Evolutionary conservation across 2,329 filamentous ascomycete genomes (phyloP), one percentile per base, ranked within the genome.

Genomic region (Neophaeococcomyces mojaviensis): DNA sequence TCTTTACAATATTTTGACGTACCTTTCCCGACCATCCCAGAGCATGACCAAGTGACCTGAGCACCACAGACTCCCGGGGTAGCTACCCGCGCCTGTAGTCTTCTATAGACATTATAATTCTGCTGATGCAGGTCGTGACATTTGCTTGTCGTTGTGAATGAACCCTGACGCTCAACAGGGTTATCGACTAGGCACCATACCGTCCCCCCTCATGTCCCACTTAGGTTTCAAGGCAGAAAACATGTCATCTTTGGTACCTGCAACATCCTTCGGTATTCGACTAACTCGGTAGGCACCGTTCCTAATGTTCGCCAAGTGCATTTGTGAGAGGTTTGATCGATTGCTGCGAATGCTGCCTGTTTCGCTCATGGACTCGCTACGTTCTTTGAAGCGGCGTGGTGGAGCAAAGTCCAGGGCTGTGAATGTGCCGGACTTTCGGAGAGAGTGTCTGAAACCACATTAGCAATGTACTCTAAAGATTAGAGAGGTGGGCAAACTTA

Each of bases 281-380:
- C 86, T 92, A 54, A 96, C 79, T 52, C 89, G 85, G 59, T 94
- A 90, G 37, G 88, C 88, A 54, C 89, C 89, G 47, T 71, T 77
- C 54, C 88, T 85, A 58, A 95, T 81, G 58, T 86, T 84, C 50
- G 80, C 71, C 42, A 79, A 68, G 60, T 88, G 78, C 42, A 75
- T 68, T 3, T 79, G 73, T 4, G 87, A 94, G 57, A 94, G 81
- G 41, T 85, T 88, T 35, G 81, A 87, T 40, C 80, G 77, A 69
- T 86, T 87, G 65, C 86, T 86, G 57, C 76, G 76, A 39, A 73
- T 71, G 50, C 68, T 72, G 44, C 69, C 69, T 2, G 68, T 59
- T 44, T 73, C 69, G 50, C 68, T 73, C 38, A 55, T 62, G 20
- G 60, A 58, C 33, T 70, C 69, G 1, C 20, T 32, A 44, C 49